A percentile compares a stretch with the other conserved stretches of the same genome.
Evolutionary conservation across 352 stramenopile genomes (phyloP).

Genomic region (Lagenidium giganteum): DNA sequence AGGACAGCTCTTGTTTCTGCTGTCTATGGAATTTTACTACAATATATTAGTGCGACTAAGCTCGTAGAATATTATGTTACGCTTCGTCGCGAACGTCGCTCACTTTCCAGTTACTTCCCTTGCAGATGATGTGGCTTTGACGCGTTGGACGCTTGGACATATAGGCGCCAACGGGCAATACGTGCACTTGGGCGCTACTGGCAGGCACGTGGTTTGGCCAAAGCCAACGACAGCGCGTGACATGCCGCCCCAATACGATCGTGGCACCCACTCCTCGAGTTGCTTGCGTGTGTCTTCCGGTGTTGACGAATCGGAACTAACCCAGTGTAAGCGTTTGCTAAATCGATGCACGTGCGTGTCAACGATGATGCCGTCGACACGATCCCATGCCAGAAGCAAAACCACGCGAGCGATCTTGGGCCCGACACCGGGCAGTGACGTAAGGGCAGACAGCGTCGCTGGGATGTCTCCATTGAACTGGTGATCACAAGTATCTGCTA

Average conservation of each 20-base stretch:
- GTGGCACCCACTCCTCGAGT: constrained; percentile 63
- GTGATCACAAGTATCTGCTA: constrained; percentile 33
- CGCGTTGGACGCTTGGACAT: constrained; percentile 63
- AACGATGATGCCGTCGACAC: constrained; percentile 65
- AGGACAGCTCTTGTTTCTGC: background rate
- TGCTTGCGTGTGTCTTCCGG: constrained; percentile 43
- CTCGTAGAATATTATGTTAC: background rate
- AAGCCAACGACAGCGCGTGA: constrained; percentile 74
- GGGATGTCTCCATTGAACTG: constrained; percentile 47
- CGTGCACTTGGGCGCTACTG: constrained; percentile 45
- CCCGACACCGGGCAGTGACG: constrained; percentile 53
- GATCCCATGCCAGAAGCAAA: constrained; percentile 50
- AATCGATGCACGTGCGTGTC: constrained; percentile 79
- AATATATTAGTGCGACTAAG: constrained; percentile 2
- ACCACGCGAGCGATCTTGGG: constrained; percentile 74
- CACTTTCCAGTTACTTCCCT: background rate
- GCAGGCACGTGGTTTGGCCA: constrained; percentile 55
- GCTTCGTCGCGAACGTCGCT: background rate
- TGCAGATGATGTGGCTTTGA: background rate
- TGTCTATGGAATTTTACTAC: constrained; percentile 5
- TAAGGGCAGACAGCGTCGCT: constrained; percentile 28
- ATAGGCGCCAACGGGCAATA: constrained; percentile 39
- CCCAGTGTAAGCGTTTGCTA: constrained; percentile 54
- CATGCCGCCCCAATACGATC: constrained; percentile 45
- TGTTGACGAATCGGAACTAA: constrained; percentile 4